Base-by-base conservation (phyloP, 208 protist genomes). In the Blastocrithidia nonstop region DNA sequence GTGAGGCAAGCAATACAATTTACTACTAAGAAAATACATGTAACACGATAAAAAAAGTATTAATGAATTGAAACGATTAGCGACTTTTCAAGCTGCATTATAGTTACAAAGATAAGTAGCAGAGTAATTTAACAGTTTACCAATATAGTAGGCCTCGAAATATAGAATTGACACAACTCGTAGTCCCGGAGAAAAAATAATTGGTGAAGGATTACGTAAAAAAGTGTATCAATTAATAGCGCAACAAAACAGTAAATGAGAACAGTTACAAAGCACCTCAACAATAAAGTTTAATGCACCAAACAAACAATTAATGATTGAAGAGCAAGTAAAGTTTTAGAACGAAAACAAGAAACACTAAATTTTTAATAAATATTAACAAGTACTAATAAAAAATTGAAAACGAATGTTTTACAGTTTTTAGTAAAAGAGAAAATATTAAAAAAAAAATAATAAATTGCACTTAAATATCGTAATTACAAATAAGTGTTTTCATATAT, bases 1-100 rank as follows among this genome's bases (percentile, higher is more conserved):
- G 47, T 87, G 77, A 72, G 62, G 66, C 0, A 87, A 87, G 57
- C 77, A 87, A 57, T 87, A 82, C 66, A 87, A 87, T 47, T 53
- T 82, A 4, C 71, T 87, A 13, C 62, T 81, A n/a, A 64, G 77
- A 1, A 64, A 72, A 17, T 87, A 69, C 69, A 81, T 82, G 77
- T 53, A 77, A 48, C 77, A 87, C 60, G 77, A 87, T 42, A 61
- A 65, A 27, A 57, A 61, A 23, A 73, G 67, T 54, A 72, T 71
- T 22, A 87, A 87, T 37, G 72, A 87, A 49, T 45, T 73, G 33
- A 58, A 63, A 24, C 71, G 77, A 4, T 50, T 80, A 31, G 71
- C 62, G 17, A 68, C 61, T 3, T 82, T 87, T 40, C 71, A 69
- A 27, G 77, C 71, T 6, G 71, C 57, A 9, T 56, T 79, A 7